Base-by-base conservation (phyloP, 345 rosid species). In the Corchorus olitorius region DNA sequence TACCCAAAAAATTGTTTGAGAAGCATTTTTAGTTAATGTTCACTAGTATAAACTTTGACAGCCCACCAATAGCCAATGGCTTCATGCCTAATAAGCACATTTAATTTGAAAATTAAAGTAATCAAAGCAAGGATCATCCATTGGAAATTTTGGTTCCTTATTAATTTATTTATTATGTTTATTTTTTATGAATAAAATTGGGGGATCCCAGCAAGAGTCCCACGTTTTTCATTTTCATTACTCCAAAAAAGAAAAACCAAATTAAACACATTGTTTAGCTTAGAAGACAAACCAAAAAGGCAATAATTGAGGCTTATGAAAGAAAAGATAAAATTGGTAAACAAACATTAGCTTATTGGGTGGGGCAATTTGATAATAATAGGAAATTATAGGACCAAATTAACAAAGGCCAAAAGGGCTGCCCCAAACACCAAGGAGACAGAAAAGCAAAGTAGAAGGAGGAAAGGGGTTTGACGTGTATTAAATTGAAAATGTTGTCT, bases 221-320 rank as follows among this genome's bases (percentile, higher is more conserved):
- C 72, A 27, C 72, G 58, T 68, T 49, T 68, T 49, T 48, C 72
- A 48, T 48, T 48, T 10, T 66, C 54, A 22, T 54, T 63, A 35
- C 22, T 7, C 35, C 27, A 27, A 33, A 16, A 2, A 14, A 45
- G 45, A 66, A 74, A 10, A 17, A 5, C 39, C 2, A 12, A 48
- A 0, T 15, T 45, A 45, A 43, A 37, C 8, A 46, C 72, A 15
- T 81, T 81, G 81, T 70, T 82, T 87, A 69, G 82, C 82, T 82
- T 86, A 78, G 72, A 84, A 81, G 82, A 77, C 72, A 73, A 77
- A 72, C 62, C 79, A 75, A 77, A 65, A 27, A 43, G 80, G 19
- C 81, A 80, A 84, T 78, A 73, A 86, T 82, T 81, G 78, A 76
- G 67, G 55, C 83, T 69, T 78, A 71, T 27, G 37, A 50, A 45